These are phyloP conservation scores for Zygoascus flipseniorum DNA, from an alignment of 805 yeast genomes.

Conservation along the genomic window DNA sequence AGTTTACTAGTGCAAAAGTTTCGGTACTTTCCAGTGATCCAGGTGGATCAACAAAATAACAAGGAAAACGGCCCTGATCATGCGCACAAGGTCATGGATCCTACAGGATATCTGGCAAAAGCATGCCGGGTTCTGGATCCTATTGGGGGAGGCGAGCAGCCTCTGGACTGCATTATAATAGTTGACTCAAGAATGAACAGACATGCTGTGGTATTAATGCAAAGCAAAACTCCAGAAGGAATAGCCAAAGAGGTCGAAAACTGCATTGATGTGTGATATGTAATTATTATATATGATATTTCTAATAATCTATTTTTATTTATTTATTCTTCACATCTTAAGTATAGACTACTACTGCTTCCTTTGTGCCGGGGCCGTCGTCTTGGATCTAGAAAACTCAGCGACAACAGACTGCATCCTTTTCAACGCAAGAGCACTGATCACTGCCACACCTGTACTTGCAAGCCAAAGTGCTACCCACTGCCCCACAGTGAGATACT, in stretches of 20 bases:
- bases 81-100: conserved; percentile 17
- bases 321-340: background rate
- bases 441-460: conserved; percentile 12
- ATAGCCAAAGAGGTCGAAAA: background rate
- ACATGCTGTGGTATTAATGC: background rate
- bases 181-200: conserved; percentile 11
- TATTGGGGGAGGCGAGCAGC: conserved; percentile 25
- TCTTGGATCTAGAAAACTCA: background rate
- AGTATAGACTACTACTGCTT: background rate
- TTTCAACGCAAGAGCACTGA: background rate
- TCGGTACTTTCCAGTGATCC: background rate
- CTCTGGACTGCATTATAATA: conserved; percentile 24
- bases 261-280: background rate
- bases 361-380: background rate
- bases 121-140: conserved; percentile 26
- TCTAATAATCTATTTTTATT: background rate
- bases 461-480: conserved; percentile 19
- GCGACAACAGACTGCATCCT: background rate
- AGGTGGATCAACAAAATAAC: background rate
- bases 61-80: background rate
- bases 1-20: background rate
- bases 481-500: conserved; percentile 14
- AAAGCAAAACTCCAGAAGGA: background rate
- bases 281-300: too few species aligned
- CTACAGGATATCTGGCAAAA: conserved; percentile 19